phyloP scores from a whole-genome alignment of 345 rosid genomes.

The Barbarea vulgaris region DNA sequence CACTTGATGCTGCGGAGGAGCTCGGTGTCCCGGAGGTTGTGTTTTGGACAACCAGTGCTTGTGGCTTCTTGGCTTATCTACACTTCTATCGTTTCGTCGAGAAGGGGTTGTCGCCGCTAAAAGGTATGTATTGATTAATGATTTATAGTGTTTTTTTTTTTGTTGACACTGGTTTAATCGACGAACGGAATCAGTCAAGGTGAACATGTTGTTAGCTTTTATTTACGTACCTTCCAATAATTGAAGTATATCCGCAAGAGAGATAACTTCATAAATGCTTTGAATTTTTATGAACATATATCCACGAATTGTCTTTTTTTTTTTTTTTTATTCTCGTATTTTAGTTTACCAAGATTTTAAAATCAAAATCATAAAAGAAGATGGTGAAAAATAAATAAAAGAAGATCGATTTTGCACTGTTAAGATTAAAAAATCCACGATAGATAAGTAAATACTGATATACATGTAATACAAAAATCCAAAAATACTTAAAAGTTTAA shows the following conservation, averaged over 20 bases:
- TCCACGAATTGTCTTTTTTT: neutral
- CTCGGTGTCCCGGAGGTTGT: constrained; percentile 19
- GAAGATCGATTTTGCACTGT: no score
- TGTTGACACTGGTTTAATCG: neutral
- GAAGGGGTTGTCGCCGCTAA: constrained; percentile 1
- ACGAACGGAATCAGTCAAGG: no score
- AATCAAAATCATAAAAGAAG: no score
- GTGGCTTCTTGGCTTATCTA: constrained; percentile 20
- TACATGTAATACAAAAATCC: no score
- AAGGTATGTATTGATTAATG: constrained; percentile 4
- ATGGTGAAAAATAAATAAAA: no score
- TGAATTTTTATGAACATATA: neutral
- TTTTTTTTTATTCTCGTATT: neutral
- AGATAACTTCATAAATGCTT: neutral
- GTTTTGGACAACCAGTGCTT: constrained; percentile 26
- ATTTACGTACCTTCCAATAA: neutral
- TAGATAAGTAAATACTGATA: no score
- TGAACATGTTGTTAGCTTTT: neutral
- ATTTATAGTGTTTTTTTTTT: neutral
- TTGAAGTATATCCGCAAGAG: neutral
- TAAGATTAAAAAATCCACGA: no score
- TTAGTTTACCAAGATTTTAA: no score
- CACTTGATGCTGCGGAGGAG: constrained; percentile 34
- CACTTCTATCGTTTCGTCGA: neutral
- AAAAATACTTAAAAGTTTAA: no score